Percentiles rank a stretch among this genome's conserved stretches.
These are phyloP conservation scores for Discostella stelligera DNA, from an alignment of 352 stramenopile genomes.

Conservation along the genomic window DNA sequence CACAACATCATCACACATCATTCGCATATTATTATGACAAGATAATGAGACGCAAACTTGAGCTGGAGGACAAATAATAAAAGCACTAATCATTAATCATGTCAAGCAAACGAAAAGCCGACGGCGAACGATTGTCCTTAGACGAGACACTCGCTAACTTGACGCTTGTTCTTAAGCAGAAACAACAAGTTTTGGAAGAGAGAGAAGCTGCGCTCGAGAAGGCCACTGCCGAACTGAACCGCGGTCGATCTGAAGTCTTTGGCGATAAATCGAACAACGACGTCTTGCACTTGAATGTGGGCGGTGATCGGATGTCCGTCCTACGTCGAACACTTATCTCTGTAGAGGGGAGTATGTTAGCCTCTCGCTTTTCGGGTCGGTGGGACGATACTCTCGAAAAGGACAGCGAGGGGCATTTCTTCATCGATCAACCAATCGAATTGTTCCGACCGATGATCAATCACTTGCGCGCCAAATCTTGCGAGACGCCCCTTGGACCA, in stretches of 20 bases:
- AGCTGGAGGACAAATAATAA: too few species aligned
- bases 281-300: conserved; percentile 29
- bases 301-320: conserved; percentile 11
- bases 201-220: conserved; percentile 26
- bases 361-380: conserved; percentile 28
- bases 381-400: conserved; percentile 33
- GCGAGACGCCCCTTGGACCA: conserved; percentile 25
- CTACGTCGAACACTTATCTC: conserved; percentile 23
- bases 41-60: too few species aligned
- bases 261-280: conserved; percentile 27
- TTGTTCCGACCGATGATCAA: conserved; percentile 35
- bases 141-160: conserved; percentile 41
- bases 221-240: conserved; percentile 9
- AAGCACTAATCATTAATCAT: background rate
- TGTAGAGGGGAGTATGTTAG: conserved; percentile 26
- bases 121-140: conserved; percentile 6
- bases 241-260: conserved; percentile 19
- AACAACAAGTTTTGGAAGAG: conserved; percentile 31
- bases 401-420: conserved; percentile 30
- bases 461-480: conserved; percentile 21
- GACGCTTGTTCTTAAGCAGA: conserved; percentile 27
- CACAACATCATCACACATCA: too few species aligned
- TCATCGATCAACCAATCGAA: conserved; percentile 41
- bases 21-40: too few species aligned
- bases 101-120: background rate